Evolutionary conservation across 805 yeast genomes (phyloP), one percentile per base, ranked within the genome.

Genomic region (Tetrapisispora arboricola): DNA sequence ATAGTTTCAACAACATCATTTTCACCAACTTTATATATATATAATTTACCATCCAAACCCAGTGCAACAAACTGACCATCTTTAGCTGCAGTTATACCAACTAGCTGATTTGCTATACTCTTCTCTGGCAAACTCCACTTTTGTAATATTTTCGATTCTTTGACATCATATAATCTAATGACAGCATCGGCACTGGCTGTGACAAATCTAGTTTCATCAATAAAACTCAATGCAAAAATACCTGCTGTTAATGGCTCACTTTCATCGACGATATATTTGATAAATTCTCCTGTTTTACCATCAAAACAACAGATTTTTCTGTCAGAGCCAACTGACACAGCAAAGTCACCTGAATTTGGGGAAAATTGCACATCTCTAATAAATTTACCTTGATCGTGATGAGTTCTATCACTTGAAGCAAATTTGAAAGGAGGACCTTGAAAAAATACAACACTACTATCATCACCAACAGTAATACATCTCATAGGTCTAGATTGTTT

Each of bases 401-500:
- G 68, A 5, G 78, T 81, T 50, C 94, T 71, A 36, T 78, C 75
- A 53, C 88, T 76, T 33, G 75, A 71, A 32, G 74, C 70, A 56
- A 90, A 92, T 58, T 84, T 84, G 71, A 88, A 92, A 0, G 98
- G 98, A 3, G 96, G 96, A 1, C 97, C 97, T 40, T 78, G 78
- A 56, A 74, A 78, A 56, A 87, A 87, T 2, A 88, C 94, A 48
- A 88, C 62, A 1, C 84, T 80, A 40, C 79, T 77, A 58, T 92
- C 97, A 56, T 88, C 96, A 30, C 94, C 76, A 8, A 82, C 96
- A 2, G 97, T 87, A 6, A 83, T 94, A 0, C 95, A 95, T 43
- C 95, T 70, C 66, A 83, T 85, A 9, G 98, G 98, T 61, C 98
- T 76, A 47, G 73, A 75, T 17, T 88, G 86, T 55, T 82, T 80